Conservation (phyloP, 1,139 yeast genomes). For the Geotrichum armillariae region DNA sequence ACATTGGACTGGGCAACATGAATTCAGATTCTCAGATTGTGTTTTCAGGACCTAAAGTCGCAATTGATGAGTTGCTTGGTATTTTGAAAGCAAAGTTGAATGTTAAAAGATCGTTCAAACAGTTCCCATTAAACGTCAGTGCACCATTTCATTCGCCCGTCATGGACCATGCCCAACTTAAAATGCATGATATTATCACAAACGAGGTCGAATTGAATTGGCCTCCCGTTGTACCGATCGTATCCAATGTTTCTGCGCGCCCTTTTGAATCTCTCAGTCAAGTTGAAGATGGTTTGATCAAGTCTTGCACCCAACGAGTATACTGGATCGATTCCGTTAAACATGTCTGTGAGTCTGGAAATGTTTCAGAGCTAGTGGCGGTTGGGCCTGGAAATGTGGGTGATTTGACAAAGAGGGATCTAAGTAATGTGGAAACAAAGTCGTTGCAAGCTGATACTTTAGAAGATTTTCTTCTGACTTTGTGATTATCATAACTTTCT, state of each 20-base stretch:
- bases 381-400: constrained; percentile 35
- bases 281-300: constrained; percentile 30
- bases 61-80: constrained; percentile 15
- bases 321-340: constrained; percentile 36
- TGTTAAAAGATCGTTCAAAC: constrained; percentile 31
- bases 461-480: constrained; percentile 6
- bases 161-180: constrained; percentile 43
- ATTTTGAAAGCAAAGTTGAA: constrained; percentile 15
- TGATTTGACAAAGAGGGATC: constrained; percentile 20
- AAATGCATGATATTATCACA: constrained; percentile 25
- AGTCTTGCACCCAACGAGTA: constrained; percentile 36
- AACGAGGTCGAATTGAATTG: constrained; percentile 25
- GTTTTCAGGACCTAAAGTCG: constrained; percentile 39
- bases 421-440: constrained; percentile 5
- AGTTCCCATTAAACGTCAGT: constrained; percentile 46
- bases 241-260: constrained; percentile 39
- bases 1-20: constrained; percentile 41
- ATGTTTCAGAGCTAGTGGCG: constrained; percentile 28
- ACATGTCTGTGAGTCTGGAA: constrained; percentile 22
- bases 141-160: constrained; percentile 55
- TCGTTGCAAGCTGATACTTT: constrained; percentile 13
- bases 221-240: constrained; percentile 31
- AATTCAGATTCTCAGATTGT: constrained; percentile 44
- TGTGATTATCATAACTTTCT: neutral
- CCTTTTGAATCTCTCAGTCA: constrained; percentile 36